Percentiles rank a stretch among this genome's conserved stretches.
Conservation (phyloP, 2,329 filamentous ascomycete genomes). For the Diaporthe vexans region DNA sequence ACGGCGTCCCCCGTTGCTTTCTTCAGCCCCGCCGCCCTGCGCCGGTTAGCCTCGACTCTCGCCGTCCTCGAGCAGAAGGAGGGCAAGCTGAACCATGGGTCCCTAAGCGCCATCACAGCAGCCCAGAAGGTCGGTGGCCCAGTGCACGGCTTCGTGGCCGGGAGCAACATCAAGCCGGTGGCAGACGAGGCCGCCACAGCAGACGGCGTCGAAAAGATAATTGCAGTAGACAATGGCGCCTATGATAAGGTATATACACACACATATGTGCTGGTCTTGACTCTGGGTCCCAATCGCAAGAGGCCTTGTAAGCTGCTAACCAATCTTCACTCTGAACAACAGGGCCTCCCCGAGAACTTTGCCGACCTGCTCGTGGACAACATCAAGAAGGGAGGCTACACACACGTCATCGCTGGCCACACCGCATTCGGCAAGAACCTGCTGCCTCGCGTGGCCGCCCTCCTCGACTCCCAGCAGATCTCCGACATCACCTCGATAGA, state of each 20-base stretch:
- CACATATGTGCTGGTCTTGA: conserved; percentile 50
- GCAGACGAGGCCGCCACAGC: conserved; percentile 91
- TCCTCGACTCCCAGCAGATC: conserved; percentile 93
- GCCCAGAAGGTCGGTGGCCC: conserved; percentile 88
- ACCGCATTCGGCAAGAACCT: conserved; percentile 97
- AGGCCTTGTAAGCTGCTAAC: conserved; percentile 2
- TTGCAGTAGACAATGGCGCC: conserved; percentile 87
- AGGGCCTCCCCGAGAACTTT: conserved; percentile 94
- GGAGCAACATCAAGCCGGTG: conserved; percentile 79
- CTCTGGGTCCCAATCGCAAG: neutral
- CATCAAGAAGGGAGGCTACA: conserved; percentile 95
- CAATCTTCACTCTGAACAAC: neutral
- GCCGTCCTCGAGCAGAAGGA: conserved; percentile 94
- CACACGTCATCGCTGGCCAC: conserved; percentile 90
- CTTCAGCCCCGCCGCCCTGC: conserved; percentile 67
- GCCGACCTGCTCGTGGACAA: conserved; percentile 95
- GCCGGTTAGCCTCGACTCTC: conserved; percentile 85
- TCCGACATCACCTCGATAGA: conserved; percentile 92
- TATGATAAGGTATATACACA: conserved; percentile 85
- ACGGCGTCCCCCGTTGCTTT: conserved; percentile 49
- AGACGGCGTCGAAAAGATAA: conserved; percentile 90
- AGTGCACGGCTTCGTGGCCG: conserved; percentile 90
- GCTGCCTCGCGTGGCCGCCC: conserved; percentile 89
- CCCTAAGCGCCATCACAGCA: conserved; percentile 87
- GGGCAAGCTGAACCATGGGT: conserved; percentile 86